Evolutionary conservation across 768 basidiomycete genomes (phyloP).

Genomic region (Amanita fuliginea): DNA sequence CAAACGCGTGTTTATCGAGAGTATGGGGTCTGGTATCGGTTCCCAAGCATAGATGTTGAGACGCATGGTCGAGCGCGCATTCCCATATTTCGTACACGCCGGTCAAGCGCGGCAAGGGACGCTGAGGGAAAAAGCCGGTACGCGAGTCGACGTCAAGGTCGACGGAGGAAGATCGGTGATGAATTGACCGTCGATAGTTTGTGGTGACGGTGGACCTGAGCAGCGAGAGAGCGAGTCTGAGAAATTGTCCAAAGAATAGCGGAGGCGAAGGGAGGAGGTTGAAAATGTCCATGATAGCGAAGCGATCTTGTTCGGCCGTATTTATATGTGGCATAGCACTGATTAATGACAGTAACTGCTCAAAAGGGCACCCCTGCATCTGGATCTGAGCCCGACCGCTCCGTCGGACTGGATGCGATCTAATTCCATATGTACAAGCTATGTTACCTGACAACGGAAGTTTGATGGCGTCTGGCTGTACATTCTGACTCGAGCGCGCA

Average conservation of each 20-base stretch:
- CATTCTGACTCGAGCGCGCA: neutral
- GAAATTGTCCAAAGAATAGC: constrained; percentile 35
- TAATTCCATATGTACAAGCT: neutral
- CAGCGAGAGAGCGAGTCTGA: constrained; percentile 34
- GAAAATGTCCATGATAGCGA: constrained; percentile 25
- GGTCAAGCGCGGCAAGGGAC: constrained; percentile 46
- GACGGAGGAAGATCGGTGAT: constrained; percentile 23
- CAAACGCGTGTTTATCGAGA: constrained; percentile 34
- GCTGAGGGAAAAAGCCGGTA: constrained; percentile 79
- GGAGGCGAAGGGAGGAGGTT: constrained; percentile 43
- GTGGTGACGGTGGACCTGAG: constrained; percentile 31
- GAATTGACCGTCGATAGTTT: constrained; percentile 18
- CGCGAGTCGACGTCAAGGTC: constrained; percentile 49
- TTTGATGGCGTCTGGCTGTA: neutral
- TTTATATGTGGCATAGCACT: constrained; percentile 15
- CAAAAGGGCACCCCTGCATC: constrained; percentile 1
- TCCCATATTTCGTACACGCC: constrained; percentile 62
- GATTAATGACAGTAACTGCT: constrained; percentile 8
- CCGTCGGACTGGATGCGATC: neutral
- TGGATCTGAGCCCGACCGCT: neutral
- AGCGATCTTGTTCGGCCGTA: constrained; percentile 6
- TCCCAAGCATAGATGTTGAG: constrained; percentile 41
- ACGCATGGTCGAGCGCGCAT: constrained; percentile 43
- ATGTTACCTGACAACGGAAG: neutral
- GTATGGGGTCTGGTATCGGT: constrained; percentile 42